Percentiles rank a stretch among this genome's conserved stretches.
These are phyloP conservation scores for Rhodomyrtus psidioides DNA, from an alignment of 441 rosid species.

Conservation along the genomic window DNA sequence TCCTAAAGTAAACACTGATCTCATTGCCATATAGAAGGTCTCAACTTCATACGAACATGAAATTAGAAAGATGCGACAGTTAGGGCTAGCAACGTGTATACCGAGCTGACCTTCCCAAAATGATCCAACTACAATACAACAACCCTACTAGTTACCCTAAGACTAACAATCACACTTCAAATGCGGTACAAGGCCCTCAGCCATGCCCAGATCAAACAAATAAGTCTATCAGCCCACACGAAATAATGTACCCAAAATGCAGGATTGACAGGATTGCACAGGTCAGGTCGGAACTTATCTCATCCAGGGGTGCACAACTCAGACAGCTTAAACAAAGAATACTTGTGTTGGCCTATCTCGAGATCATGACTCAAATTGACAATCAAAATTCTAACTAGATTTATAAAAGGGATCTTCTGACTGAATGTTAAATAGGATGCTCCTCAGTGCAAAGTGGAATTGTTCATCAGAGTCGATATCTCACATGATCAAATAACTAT, in stretches of 20 bases:
- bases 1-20: background rate
- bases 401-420: background rate
- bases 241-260: background rate
- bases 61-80: background rate
- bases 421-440: background rate
- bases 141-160: background rate
- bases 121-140: background rate
- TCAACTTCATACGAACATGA: background rate
- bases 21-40: background rate
- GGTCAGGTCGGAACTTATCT: background rate
- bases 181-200: background rate
- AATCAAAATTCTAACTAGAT: background rate
- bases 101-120: background rate
- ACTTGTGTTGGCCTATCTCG: background rate
- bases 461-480: background rate
- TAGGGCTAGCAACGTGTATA: background rate
- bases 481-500: background rate
- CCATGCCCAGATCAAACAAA: background rate
- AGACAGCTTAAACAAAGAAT: background rate
- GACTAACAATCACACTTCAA: background rate
- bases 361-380: background rate
- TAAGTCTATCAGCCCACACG: background rate
- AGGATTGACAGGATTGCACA: background rate
- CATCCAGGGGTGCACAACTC: background rate
- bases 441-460: background rate